These are phyloP conservation scores for Salicornia ramosissima DNA, from an alignment of 148 eudicot genomes.

Conservation along the genomic window DNA sequence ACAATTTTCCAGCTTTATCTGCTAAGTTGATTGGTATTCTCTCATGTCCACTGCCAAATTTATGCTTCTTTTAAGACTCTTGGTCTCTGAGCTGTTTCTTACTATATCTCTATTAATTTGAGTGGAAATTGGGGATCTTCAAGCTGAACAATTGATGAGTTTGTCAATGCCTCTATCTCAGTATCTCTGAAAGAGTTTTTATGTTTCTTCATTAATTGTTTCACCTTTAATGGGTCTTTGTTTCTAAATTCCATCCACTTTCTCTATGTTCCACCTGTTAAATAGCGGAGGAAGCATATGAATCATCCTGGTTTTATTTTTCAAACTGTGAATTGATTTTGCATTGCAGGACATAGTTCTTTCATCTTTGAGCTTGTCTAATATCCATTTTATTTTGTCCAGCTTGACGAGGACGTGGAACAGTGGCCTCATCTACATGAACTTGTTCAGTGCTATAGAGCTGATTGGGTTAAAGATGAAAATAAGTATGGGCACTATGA, in stretches of 20 bases:
- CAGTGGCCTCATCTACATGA: conserved; percentile 99
- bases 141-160: not conserved
- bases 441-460: conserved; percentile 85
- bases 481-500: conserved; percentile 94
- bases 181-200: too few relatives aligned
- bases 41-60: not conserved
- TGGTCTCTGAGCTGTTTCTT: not conserved
- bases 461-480: conserved; percentile 97
- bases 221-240: not conserved
- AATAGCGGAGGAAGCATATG: not conserved
- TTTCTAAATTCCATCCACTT: not conserved
- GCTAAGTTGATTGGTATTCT: not conserved
- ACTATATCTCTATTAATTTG: not conserved
- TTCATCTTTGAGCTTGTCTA: conserved; percentile 1
- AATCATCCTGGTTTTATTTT: not conserved
- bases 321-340: not conserved
- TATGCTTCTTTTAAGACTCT: not conserved
- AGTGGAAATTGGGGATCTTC: not conserved
- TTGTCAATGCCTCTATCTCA: not conserved
- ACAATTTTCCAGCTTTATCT: not conserved
- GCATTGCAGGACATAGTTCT: not conserved
- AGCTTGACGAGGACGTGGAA: conserved; percentile 95
- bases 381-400: conserved; percentile 10
- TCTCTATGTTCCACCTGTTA: not conserved
- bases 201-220: not conserved